A percentile compares a stretch with the other conserved stretches of the same genome.
phyloP scores from a whole-genome alignment of 2,329 filamentous ascomycete genomes.

The Chaetomium sp. region DNA sequence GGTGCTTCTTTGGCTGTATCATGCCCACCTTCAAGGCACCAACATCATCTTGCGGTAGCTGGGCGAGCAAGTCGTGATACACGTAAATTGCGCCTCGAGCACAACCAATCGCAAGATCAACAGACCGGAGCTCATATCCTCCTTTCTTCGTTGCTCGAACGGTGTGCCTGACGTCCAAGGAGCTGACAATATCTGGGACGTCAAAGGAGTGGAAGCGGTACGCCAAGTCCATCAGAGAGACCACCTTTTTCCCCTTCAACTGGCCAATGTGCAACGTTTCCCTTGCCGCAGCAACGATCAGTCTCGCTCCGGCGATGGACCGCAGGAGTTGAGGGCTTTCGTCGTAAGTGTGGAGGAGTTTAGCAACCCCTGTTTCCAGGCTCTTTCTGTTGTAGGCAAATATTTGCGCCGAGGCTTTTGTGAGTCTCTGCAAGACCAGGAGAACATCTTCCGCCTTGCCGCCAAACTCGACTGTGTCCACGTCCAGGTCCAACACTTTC shows the following conservation, averaged over 20 bases:
- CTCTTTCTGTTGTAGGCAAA: constrained; percentile 39
- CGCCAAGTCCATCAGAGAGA: constrained; percentile 36
- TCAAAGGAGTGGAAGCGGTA: constrained; percentile 56
- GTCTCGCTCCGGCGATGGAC: constrained; percentile 44
- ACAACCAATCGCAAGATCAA: constrained; percentile 70
- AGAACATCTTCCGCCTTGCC: constrained; percentile 38
- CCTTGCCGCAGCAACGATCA: constrained; percentile 50
- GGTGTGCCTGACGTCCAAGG: constrained; percentile 54
- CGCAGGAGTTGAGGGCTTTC: constrained; percentile 23
- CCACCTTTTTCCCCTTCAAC: constrained; percentile 28
- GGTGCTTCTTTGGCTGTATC: constrained; percentile 59
- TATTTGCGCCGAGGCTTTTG: constrained; percentile 34
- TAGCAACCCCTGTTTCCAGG: constrained; percentile 18
- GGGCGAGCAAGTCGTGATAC: constrained; percentile 68
- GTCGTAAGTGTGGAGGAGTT: constrained; percentile 23
- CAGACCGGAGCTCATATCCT: constrained; percentile 24
- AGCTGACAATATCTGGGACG: constrained; percentile 57
- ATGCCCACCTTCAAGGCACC: constrained; percentile 40
- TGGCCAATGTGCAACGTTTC: constrained; percentile 57
- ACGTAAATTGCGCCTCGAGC: constrained; percentile 69
- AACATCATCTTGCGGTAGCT: constrained; percentile 42
- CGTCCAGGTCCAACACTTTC: constrained; percentile 40
- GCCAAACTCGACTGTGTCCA: constrained; percentile 34
- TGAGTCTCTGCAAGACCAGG: constrained; percentile 39
- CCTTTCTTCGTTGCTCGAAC: constrained; percentile 27